phyloP scores from a whole-genome alignment of 805 yeast species.

The Spathaspora arborariae region DNA sequence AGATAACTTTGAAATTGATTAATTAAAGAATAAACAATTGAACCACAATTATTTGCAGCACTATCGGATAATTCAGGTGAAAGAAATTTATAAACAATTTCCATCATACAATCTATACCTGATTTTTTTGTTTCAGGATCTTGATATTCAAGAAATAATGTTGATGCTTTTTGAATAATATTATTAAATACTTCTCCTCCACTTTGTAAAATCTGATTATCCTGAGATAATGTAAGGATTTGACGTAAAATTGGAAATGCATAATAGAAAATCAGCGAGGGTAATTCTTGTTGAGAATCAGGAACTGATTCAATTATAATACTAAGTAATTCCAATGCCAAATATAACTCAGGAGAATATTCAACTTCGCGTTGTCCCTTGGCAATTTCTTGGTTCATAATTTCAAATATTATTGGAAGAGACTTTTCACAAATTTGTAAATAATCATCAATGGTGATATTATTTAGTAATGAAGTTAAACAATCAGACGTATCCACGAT shows the following conservation, averaged over 20 bases:
- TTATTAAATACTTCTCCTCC: conserved; percentile 72
- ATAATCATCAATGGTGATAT: conserved; percentile 44
- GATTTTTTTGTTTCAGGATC: conserved; percentile 27
- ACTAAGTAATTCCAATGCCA: conserved; percentile 55
- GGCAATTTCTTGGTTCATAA: conserved; percentile 28
- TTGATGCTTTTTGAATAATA: conserved; percentile 44
- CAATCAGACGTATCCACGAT: conserved; percentile 67
- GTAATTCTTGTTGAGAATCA: conserved; percentile 33
- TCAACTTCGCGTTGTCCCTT: conserved; percentile 24
- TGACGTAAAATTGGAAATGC: conserved; percentile 42
- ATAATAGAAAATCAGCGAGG: conserved; percentile 37
- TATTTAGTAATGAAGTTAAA: conserved; percentile 53
- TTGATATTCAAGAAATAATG: conserved; percentile 26
- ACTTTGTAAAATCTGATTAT: conserved; percentile 72
- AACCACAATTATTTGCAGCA: conserved; percentile 78
- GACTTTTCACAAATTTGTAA: conserved; percentile 45
- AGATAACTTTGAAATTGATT: conserved; percentile 44
- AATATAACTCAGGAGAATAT: conserved; percentile 57
- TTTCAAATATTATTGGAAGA: conserved; percentile 46
- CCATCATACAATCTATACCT: conserved; percentile 57
- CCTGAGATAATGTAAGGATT: conserved; percentile 47
- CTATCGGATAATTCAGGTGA: conserved; percentile 71
- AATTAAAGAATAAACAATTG: conserved; percentile 56
- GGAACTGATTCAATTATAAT: conserved; percentile 40
- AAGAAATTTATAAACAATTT: conserved; percentile 63